Evolutionary conservation across 306 rosid species (phyloP).

Genomic region (Lathyrus tuberosus): DNA sequence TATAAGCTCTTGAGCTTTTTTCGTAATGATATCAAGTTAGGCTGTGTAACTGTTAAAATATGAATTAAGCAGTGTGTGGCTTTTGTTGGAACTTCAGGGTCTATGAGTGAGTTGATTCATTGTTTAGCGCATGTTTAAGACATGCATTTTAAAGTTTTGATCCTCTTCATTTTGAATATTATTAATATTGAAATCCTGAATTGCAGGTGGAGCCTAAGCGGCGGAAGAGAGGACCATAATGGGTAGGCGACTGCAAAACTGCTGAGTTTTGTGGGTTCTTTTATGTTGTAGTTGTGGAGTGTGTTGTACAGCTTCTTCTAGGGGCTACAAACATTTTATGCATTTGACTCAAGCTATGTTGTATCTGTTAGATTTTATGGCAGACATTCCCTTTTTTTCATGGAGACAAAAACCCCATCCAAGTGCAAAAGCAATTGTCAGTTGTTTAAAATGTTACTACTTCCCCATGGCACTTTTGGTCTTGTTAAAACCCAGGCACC

Average conservation of each 20-base stretch:
- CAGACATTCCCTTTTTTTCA: slow-evolving; percentile 20
- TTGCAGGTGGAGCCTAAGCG: slow-evolving; percentile 49
- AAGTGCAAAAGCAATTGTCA: slow-evolving; percentile 21
- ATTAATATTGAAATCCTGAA: too few species aligned
- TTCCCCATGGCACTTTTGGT: background rate
- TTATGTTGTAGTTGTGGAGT: slow-evolving; percentile 27
- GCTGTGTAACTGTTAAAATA: too few species aligned
- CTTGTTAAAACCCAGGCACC: background rate
- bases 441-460: background rate
- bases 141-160: too few species aligned
- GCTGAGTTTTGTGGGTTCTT: slow-evolving; percentile 15
- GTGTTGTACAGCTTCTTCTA: slow-evolving; percentile 45
- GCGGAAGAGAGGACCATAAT: slow-evolving; percentile 39
- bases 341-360: slow-evolving; percentile 40
- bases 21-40: too few species aligned
- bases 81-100: too few species aligned
- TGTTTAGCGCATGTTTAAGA: too few species aligned
- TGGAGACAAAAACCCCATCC: slow-evolving; percentile 15
- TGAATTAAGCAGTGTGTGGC: too few species aligned
- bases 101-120: too few species aligned
- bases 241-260: background rate
- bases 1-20: too few species aligned
- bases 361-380: slow-evolving; percentile 33
- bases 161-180: too few species aligned
- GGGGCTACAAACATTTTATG: slow-evolving; percentile 42